A percentile compares a stretch with the other conserved stretches of the same genome.
phyloP scores from a whole-genome alignment of 78 protist species.

The Parvularia atlantis region DNA sequence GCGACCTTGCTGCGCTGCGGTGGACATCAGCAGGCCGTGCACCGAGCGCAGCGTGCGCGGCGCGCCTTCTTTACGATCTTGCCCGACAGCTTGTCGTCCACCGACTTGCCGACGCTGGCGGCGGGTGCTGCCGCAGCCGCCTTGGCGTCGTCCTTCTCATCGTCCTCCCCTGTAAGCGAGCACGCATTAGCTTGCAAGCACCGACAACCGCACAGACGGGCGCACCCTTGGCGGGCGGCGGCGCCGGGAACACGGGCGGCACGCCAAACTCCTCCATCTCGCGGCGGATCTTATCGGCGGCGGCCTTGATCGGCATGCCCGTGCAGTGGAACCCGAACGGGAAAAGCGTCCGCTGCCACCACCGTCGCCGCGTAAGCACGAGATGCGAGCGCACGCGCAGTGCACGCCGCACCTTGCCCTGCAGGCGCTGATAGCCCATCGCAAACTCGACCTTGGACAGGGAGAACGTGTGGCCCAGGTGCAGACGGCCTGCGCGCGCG shows the following conservation, averaged over 20 bases:
- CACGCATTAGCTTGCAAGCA: no score
- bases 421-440: slow-evolving; percentile 79
- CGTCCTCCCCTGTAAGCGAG: background rate
- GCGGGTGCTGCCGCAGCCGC: background rate
- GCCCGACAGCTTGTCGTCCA: background rate
- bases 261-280: slow-evolving; percentile 70
- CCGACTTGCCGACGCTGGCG: background rate
- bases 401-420: slow-evolving; percentile 81
- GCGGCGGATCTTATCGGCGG: slow-evolving; percentile 73
- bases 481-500: no score
- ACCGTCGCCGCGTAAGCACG: no score
- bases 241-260: slow-evolving; percentile 81
- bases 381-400: no score
- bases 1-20: slow-evolving; percentile 70
- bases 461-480: slow-evolving; percentile 97
- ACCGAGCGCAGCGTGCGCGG: no score
- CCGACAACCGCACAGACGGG: background rate
- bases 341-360: no score
- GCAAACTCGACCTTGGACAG: slow-evolving; percentile 96
- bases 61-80: no score
- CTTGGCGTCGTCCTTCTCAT: background rate
- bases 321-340: slow-evolving; percentile 99
- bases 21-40: no score
- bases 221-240: background rate
- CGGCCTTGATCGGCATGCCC: slow-evolving; percentile 99